Evolutionary conservation across 129 eudicot species (phyloP).

Genomic region (Arctium minus): DNA sequence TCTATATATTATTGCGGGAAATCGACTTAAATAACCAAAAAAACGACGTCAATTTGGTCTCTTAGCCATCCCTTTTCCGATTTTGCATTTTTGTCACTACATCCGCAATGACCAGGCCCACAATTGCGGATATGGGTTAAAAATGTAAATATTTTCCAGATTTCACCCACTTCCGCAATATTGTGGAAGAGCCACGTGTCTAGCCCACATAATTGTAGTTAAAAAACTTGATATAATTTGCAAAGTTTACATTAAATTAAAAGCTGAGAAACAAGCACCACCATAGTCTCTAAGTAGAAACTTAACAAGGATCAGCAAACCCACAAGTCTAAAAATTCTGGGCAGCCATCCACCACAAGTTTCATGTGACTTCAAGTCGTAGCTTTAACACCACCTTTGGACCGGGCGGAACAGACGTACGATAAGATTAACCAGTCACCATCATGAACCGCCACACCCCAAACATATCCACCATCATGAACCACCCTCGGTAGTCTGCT

Average conservation of each 20-base stretch:
- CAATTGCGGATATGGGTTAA: no score
- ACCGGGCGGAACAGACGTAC: constrained; percentile 1
- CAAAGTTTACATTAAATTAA: not conserved
- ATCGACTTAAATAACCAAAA: no score
- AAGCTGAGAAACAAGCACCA: not conserved
- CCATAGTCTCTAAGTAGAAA: not conserved
- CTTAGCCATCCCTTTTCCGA: no score
- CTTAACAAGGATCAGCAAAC: not conserved
- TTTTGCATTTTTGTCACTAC: no score
- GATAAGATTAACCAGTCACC: not conserved
- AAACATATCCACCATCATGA: not conserved
- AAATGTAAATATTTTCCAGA: no score
- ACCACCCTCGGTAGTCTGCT: constrained; percentile 15
- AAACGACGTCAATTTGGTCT: no score
- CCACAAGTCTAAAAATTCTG: constrained; percentile 3
- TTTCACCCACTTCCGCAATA: no score
- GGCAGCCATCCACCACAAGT: constrained; percentile 7
- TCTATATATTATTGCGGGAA: no score
- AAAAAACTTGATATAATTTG: not conserved
- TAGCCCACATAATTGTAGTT: no score
- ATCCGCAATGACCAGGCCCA: no score
- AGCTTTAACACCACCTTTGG: not conserved
- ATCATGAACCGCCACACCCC: no score
- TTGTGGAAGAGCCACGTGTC: no score
- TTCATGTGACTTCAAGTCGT: not conserved